Conservation (phyloP, 2,329 filamentous ascomycete species). For the Calonectria hongkongensis region DNA sequence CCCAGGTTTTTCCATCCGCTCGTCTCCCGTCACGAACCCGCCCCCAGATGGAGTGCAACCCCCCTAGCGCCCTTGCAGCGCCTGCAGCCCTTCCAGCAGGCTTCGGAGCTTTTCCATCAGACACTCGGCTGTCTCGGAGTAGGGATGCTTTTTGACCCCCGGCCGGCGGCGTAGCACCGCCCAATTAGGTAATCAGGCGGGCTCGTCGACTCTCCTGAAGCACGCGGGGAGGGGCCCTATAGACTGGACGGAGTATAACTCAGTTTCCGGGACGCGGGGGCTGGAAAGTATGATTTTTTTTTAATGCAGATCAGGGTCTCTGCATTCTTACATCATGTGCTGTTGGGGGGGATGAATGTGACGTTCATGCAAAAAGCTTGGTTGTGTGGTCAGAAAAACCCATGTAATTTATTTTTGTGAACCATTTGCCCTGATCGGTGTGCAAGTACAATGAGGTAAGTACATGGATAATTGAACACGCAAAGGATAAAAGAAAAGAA, state of each 20-base stretch:
- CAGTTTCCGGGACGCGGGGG: constrained; percentile 10
- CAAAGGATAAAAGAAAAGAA: background rate
- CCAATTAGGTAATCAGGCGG: constrained; percentile 6
- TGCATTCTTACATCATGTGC: background rate
- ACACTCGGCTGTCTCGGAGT: constrained; percentile 16
- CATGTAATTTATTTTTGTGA: constrained; percentile 18
- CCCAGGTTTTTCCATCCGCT: constrained; percentile 50
- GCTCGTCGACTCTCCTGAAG: constrained; percentile 9
- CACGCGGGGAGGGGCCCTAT: constrained; percentile 10
- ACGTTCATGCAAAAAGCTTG: constrained; percentile 8
- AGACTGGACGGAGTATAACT: constrained; percentile 18
- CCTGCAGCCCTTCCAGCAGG: background rate
- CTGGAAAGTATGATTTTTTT: constrained; percentile 14
- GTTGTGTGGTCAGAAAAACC: background rate
- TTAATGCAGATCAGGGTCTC: constrained; percentile 14
- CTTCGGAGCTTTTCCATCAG: constrained; percentile 10
- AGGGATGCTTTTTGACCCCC: constrained; percentile 14
- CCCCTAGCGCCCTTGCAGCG: background rate
- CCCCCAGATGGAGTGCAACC: constrained; percentile 23
- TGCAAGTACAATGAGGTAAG: background rate
- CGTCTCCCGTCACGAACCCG: constrained; percentile 11
- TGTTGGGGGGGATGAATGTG: background rate
- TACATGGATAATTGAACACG: constrained; percentile 8
- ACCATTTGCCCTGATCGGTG: constrained; percentile 5
- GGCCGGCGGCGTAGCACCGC: background rate